Percentiles rank a stretch among this genome's conserved stretches.
Evolutionary conservation across 164 flowering plant genomes (phyloP).

Genomic region (Houttuynia cordata): DNA sequence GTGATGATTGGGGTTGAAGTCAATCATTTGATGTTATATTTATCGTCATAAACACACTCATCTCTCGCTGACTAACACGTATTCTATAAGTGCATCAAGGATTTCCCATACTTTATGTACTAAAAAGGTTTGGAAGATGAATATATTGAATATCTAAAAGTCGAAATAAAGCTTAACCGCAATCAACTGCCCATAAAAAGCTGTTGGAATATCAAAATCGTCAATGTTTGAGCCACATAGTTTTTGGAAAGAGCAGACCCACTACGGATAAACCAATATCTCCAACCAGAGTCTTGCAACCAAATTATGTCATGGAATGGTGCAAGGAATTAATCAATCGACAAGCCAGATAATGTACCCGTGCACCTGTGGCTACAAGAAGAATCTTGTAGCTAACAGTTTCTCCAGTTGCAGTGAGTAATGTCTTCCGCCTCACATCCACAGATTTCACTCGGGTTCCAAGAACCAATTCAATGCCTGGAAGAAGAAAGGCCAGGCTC

Average conservation of each 20-base stretch:
- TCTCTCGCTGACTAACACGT: background rate
- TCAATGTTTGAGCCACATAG: too few relatives aligned
- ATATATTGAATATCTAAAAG: background rate
- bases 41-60: background rate
- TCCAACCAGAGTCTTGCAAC: background rate
- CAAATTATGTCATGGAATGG: background rate
- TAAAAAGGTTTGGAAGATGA: background rate
- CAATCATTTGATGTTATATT: background rate
- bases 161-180: background rate
- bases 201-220: background rate
- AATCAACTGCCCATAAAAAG: background rate
- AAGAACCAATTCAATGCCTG: constrained; percentile 90
- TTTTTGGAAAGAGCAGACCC: background rate
- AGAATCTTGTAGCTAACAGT: constrained; percentile 83
- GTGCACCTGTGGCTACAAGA: constrained; percentile 97
- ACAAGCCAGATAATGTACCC: constrained; percentile 52
- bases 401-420: constrained; percentile 82
- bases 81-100: too few relatives aligned
- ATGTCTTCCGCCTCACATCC: constrained; percentile 80
- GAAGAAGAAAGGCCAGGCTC: constrained; percentile 3
- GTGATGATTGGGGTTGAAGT: background rate
- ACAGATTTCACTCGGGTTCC: constrained; percentile 80
- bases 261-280: background rate
- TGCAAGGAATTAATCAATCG: background rate
- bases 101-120: too few relatives aligned